phyloP scores from a whole-genome alignment of 495 filamentous ascomycete species.

The Xylaria cubensis region DNA sequence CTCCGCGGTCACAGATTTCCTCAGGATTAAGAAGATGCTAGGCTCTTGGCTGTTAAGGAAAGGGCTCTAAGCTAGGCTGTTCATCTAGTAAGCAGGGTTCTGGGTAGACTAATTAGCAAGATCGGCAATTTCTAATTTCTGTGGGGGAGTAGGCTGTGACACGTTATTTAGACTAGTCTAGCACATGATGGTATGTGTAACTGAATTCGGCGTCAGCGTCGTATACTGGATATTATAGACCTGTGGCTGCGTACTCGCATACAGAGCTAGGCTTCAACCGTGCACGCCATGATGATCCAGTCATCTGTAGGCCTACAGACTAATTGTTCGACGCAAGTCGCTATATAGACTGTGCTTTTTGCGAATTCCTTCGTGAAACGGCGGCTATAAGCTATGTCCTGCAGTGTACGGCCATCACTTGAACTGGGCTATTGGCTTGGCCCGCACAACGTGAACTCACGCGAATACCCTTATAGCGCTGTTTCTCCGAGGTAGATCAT shows the following conservation, averaged over 20 bases:
- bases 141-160: constrained; percentile 12
- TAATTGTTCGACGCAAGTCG: background rate
- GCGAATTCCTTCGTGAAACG: background rate
- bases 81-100: background rate
- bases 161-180: background rate
- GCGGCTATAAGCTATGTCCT: background rate
- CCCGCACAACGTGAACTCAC: background rate
- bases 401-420: background rate
- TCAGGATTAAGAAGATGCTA: background rate
- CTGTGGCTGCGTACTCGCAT: constrained; percentile 8
- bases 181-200: constrained; percentile 10
- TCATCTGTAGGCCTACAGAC: background rate
- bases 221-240: background rate
- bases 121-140: constrained; percentile 15
- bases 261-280: constrained; percentile 15
- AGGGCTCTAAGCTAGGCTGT: constrained; percentile 2
- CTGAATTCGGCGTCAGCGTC: background rate
- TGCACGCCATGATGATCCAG: background rate
- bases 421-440: background rate
- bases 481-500: constrained; percentile 20
- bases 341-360: background rate
- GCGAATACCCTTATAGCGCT: background rate
- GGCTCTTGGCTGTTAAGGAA: background rate
- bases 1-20: constrained; percentile 18
- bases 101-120: constrained; percentile 16